Evolutionary conservation across 1,284 basidiomycete genomes (phyloP).

Genomic region (Neonothopanus nambi): DNA sequence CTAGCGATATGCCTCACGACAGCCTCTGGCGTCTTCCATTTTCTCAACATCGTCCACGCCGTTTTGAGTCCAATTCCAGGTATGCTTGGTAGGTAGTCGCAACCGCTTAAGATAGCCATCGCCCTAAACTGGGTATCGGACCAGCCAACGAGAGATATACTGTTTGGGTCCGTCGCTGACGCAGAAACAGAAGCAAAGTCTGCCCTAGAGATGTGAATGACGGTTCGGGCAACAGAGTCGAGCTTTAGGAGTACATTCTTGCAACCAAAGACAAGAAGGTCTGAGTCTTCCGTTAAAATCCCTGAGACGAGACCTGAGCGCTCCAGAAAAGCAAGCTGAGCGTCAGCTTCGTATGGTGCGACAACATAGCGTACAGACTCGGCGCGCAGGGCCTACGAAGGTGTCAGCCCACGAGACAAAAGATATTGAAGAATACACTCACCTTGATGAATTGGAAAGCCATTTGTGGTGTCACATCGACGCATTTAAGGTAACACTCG

Average conservation of each 20-base stretch:
- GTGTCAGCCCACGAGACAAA: constrained; percentile 3
- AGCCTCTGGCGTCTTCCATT: constrained; percentile 86
- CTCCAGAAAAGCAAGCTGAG: constrained; percentile 94
- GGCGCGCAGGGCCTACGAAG: constrained; percentile 72
- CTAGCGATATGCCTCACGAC: constrained; percentile 79
- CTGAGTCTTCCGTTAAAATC: constrained; percentile 97
- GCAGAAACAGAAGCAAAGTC: constrained; percentile 71
- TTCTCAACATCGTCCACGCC: constrained; percentile 81
- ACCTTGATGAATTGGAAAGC: constrained; percentile 97
- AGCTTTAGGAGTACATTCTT: constrained; percentile 86
- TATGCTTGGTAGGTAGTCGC: constrained; percentile 95
- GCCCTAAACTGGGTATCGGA: constrained; percentile 86
- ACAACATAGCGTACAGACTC: constrained; percentile 87
- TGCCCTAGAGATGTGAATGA: constrained; percentile 78
- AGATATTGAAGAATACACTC: constrained; percentile 18
- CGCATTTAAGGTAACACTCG: constrained; percentile 87
- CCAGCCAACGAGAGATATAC: constrained; percentile 87
- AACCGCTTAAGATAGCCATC: constrained; percentile 97
- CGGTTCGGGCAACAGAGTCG: constrained; percentile 71
- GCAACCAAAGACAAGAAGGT: constrained; percentile 96
- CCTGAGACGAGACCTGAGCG: constrained; percentile 82
- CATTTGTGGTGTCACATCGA: constrained; percentile 97
- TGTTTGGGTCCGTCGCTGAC: constrained; percentile 43
- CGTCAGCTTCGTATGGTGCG: constrained; percentile 98
- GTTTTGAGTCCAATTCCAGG: constrained; percentile 95